Base-by-base conservation (phyloP, 163 green algal genomes). In the Chlorella variabilis region DNA sequence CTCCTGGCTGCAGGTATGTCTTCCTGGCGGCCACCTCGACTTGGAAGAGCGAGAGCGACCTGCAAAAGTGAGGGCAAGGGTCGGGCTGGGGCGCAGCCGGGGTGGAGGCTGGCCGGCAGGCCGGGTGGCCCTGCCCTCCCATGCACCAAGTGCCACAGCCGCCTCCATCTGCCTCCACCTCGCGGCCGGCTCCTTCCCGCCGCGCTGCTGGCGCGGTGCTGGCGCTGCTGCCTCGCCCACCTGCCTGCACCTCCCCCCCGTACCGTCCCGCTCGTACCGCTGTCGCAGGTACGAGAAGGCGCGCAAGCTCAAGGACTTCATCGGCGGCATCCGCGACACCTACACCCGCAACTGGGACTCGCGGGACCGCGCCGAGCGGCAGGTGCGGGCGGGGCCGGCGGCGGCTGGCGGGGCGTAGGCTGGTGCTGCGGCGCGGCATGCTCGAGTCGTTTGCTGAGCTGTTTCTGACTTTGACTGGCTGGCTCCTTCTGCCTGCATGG, bases 11-110 rank as follows among this genome's bases (percentile, higher is more conserved):
- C n/a, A 80, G 73, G 73, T 99, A 99, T 85, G 97, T 99, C 45
- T 98, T 94, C 85, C 90, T 99, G 82, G 94, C 94, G 1, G 94
- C 97, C 68, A 98, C 93, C 85, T 96, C 89, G 48, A 86, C 79
- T 9, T 98, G 98, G 86, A 99, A 99, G 91, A 90, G 89, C 15
- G 92, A 98, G 54, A 95, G 85, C 78, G 97, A 99, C 89, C 87
- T 95, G 70, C 86, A 88, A 42, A 99, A 99, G 91, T 85, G 80
- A 69, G 77, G 11, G 15, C 2, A 9, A 36, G 66, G 21, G 62
- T 42, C 27, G 11, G 18, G 49, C 25, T 29, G 21, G 29, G 45
- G 70, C 21, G 18, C 27, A n/a, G 68, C 25, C 2, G 67, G 38
- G 27, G 45, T 54, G 45, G 45, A 54, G 58, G 58, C n/a, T n/a